These are phyloP conservation scores for Neocucurbitaria cava DNA, from an alignment of 2,329 filamentous ascomycete species.

Conservation along the genomic window DNA sequence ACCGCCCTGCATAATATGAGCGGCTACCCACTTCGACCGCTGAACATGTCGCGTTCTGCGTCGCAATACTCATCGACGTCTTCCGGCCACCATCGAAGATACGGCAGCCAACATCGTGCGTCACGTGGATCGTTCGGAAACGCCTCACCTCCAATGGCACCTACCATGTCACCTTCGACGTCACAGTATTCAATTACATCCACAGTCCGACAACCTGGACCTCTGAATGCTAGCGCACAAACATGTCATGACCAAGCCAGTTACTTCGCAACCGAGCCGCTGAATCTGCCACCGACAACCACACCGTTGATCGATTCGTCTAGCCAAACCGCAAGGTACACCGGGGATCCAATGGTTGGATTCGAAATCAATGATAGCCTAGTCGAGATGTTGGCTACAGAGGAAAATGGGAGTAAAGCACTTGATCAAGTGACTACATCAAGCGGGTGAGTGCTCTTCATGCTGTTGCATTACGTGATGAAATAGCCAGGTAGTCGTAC, in stretches of 20 bases:
- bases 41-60: conserved; percentile 17
- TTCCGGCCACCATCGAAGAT: conserved; percentile 4
- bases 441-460: conserved; percentile 14
- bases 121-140: conserved; percentile 2
- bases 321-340: background rate
- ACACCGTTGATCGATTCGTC: background rate
- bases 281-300: background rate
- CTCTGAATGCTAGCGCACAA: background rate
- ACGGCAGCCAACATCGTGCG: background rate
- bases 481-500: conserved; percentile 2
- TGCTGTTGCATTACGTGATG: conserved; percentile 3
- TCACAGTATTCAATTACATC: conserved; percentile 11
- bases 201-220: background rate
- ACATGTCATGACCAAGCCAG: background rate
- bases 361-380: background rate
- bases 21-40: conserved; percentile 6
- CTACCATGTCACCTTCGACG: conserved; percentile 10
- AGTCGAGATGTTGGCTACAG: background rate
- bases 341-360: background rate
- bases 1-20: conserved; percentile 3
- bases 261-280: background rate
- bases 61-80: conserved; percentile 17
- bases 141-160: background rate
- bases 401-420: background rate
- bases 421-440: background rate